Conservation (phyloP, 257 asterid genomes). For the Solanum verrucosum region DNA sequence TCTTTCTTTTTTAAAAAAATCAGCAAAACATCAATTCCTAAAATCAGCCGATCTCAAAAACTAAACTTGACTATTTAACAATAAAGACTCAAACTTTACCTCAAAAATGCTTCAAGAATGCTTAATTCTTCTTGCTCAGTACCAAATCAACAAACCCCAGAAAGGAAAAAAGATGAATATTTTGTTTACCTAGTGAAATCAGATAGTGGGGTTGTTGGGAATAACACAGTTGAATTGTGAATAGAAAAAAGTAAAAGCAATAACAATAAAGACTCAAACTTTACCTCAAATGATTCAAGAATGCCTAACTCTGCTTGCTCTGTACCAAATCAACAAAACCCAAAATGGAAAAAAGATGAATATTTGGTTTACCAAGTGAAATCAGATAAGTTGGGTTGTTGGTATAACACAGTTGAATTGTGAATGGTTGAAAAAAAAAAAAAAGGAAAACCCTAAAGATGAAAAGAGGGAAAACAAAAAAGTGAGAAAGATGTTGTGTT, state of each 20-base stretch:
- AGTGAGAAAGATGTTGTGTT: background rate
- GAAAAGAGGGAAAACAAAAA: background rate
- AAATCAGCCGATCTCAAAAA: background rate
- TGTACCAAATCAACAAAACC: background rate
- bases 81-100: background rate
- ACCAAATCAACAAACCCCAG: background rate
- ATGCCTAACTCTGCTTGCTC: background rate
- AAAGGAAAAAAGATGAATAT: background rate
- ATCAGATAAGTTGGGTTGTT: background rate
- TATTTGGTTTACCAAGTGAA: background rate
- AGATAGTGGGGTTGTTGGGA: background rate
- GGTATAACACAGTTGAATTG: background rate
- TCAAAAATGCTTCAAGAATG: background rate
- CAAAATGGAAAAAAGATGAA: background rate
- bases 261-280: background rate
- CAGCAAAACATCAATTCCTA: background rate
- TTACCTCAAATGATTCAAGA: background rate
- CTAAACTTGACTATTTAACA: background rate
- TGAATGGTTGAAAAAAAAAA: background rate
- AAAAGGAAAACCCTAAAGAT: background rate
- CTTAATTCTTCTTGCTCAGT: background rate
- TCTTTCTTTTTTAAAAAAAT: background rate
- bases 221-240: background rate
- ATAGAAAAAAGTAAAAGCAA: background rate
- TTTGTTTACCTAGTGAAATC: background rate